phyloP scores from a whole-genome alignment of 1,139 yeast species.

The Kurtzmaniella quercitrusa region DNA sequence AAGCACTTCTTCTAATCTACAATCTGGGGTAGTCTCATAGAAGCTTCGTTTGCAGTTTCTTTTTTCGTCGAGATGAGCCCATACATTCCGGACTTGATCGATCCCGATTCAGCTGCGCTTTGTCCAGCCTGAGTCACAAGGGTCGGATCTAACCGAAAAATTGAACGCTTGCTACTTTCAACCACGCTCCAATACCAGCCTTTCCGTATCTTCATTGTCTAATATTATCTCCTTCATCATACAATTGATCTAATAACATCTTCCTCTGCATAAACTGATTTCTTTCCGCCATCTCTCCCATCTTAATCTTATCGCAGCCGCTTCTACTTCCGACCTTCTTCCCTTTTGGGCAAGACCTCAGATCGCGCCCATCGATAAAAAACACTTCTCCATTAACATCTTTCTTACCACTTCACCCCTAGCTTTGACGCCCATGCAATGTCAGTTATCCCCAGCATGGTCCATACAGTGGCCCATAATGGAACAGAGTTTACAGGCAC shows the following conservation, averaged over 20 bases:
- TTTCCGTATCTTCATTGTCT: no score
- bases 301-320: no score
- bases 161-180: no score
- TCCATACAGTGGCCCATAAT: background rate
- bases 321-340: no score
- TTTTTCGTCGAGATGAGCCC: background rate
- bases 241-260: no score
- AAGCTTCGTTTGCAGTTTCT: background rate
- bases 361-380: background rate
- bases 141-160: no score
- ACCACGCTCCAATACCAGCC: no score
- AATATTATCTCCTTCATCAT: no score
- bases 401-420: background rate
- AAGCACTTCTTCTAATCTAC: no score
- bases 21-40: background rate
- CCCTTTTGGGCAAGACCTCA: background rate
- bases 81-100: background rate
- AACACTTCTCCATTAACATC: background rate
- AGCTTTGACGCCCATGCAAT: background rate
- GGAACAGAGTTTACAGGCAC: slow-evolving; percentile 5
- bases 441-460: background rate
- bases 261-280: no score
- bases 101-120: no score
- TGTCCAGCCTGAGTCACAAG: no score
- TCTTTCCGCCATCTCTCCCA: background rate